Evolutionary conservation across 768 basidiomycete genomes (phyloP).

Genomic region (Kwoniella mangroviensis): DNA sequence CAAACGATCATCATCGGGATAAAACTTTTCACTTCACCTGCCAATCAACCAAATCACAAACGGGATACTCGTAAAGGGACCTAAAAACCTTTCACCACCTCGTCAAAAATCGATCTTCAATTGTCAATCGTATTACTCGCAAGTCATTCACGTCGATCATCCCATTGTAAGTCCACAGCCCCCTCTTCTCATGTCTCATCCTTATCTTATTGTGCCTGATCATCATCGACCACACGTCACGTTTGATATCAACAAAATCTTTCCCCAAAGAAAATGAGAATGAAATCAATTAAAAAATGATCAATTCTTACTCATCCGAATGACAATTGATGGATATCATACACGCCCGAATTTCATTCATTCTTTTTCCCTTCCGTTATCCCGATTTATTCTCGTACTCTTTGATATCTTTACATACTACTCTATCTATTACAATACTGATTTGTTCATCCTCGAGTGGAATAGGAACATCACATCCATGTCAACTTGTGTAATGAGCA

Average conservation of each 20-base stretch:
- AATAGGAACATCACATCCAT: background rate
- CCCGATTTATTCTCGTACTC: background rate
- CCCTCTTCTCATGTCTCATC: background rate
- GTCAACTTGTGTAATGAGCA: constrained; percentile 22
- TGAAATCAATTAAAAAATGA: background rate
- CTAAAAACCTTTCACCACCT: constrained; percentile 8
- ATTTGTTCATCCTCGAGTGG: background rate
- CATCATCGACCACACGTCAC: background rate
- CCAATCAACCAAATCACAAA: constrained; percentile 1
- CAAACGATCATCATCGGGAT: background rate
- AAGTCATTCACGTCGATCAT: constrained; percentile 18
- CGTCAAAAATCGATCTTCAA: constrained; percentile 6
- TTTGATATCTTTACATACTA: background rate
- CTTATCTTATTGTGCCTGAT: constrained; percentile 10
- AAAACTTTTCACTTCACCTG: background rate
- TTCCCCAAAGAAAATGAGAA: constrained; percentile 1
- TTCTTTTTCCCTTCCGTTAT: background rate
- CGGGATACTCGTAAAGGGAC: constrained; percentile 7
- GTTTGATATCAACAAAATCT: background rate
- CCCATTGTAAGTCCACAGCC: constrained; percentile 1
- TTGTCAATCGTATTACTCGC: background rate
- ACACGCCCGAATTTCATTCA: constrained; percentile 1
- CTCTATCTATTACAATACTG: background rate
- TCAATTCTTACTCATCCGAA: background rate
- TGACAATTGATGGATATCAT: background rate